phyloP scores from a whole-genome alignment of 2,329 filamentous ascomycete genomes.

The Sclerotinia minor region DNA sequence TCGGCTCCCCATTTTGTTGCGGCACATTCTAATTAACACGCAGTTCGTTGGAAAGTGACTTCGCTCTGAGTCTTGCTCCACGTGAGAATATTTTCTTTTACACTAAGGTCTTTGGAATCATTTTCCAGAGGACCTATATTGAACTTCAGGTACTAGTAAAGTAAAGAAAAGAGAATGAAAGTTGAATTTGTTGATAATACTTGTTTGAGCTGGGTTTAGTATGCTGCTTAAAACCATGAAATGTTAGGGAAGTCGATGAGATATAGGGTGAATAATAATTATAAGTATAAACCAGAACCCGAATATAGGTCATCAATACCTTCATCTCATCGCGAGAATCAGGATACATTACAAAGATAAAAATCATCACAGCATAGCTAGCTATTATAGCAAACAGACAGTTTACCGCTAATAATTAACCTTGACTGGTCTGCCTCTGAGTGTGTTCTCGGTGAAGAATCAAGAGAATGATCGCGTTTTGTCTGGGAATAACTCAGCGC shows the following conservation, averaged over 20 bases:
- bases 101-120: neutral
- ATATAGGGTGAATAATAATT: neutral
- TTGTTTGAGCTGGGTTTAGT: neutral
- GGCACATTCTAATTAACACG: neutral
- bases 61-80: neutral
- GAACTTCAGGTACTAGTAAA: neutral
- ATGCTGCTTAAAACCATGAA: neutral
- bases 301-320: neutral
- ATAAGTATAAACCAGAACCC: neutral
- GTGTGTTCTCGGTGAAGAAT: neutral
- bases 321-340: neutral
- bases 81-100: too few species aligned
- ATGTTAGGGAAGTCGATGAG: neutral
- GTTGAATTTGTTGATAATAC: neutral
- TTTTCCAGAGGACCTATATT: too few species aligned
- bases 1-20: neutral
- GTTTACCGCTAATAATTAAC: neutral
- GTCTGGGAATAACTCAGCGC: neutral
- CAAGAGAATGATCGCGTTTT: neutral
- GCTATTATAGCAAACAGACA: neutral
- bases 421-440: neutral
- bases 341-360: rapidly evolving
- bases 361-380: neutral
- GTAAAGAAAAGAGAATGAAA: too few species aligned
- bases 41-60: neutral